These are phyloP conservation scores for Backusella parvicylindrica DNA, from an alignment of 192 early-diverging fungal species.

Conservation along the genomic window DNA sequence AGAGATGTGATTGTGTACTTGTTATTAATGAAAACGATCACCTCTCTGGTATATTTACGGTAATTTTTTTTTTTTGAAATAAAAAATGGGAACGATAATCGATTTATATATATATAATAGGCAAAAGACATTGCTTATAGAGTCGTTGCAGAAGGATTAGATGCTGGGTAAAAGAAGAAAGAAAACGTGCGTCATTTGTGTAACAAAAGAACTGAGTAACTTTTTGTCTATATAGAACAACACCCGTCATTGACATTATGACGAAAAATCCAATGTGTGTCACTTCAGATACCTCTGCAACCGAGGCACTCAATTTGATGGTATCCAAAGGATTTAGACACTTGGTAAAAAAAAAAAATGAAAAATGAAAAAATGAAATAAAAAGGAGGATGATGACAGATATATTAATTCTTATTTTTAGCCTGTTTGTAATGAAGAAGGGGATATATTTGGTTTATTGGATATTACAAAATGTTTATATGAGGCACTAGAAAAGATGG, in stretches of 20 bases:
- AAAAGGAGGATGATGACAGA: too few species aligned
- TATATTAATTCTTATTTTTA: slow-evolving; percentile 12
- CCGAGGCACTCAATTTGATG: slow-evolving; percentile 81
- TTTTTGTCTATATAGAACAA: slow-evolving; percentile 44
- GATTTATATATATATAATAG: slow-evolving; percentile 7
- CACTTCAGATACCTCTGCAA: slow-evolving; percentile 73
- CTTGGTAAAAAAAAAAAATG: slow-evolving; percentile 43
- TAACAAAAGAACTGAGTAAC: background rate
- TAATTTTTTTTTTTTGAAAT: background rate
- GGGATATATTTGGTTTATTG: slow-evolving; percentile 79
- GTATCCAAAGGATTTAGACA: slow-evolving; percentile 81
- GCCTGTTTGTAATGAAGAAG: slow-evolving; percentile 84
- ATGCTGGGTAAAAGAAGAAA: slow-evolving; percentile 26
- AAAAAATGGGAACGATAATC: background rate
- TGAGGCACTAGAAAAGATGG: slow-evolving; percentile 84
- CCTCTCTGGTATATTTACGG: slow-evolving; percentile 91
- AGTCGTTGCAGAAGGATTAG: slow-evolving; percentile 73
- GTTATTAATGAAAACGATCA: slow-evolving; percentile 92
- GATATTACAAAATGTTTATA: slow-evolving; percentile 87
- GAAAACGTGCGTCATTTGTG: background rate
- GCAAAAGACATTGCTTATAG: slow-evolving; percentile 97
- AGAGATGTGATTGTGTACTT: slow-evolving; percentile 91
- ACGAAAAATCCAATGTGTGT: slow-evolving; percentile 91
- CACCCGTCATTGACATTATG: slow-evolving; percentile 83
- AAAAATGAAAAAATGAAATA: background rate